Conservation (phyloP, 2,329 filamentous ascomycete species). For the Monosporascus sp. region DNA sequence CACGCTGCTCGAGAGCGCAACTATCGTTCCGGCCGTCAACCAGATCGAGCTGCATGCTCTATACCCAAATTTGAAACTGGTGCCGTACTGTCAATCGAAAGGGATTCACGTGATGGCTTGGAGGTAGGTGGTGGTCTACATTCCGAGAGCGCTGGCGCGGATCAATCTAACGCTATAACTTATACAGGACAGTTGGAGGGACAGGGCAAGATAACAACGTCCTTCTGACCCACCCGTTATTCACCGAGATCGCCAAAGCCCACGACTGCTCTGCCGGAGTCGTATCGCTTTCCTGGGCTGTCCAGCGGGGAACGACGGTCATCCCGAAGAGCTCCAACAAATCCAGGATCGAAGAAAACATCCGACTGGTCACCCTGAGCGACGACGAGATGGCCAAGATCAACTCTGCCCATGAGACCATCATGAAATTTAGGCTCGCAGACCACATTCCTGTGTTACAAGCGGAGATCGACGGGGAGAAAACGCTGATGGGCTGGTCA, state of each 20-base stretch:
- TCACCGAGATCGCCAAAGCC: conserved; percentile 16
- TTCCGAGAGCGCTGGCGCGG: background rate
- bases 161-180: background rate
- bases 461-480: conserved; percentile 15
- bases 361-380: conserved; percentile 17
- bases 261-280: conserved; percentile 19
- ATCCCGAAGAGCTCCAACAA: conserved; percentile 19
- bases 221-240: conserved; percentile 17
- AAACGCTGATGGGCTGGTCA: conserved; percentile 17
- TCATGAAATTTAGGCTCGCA: conserved; percentile 13
- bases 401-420: conserved; percentile 18
- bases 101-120: conserved; percentile 27
- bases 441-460: conserved; percentile 10
- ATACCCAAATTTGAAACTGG: conserved; percentile 25
- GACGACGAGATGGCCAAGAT: conserved; percentile 21
- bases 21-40: conserved; percentile 25
- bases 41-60: conserved; percentile 29
- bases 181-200: conserved; percentile 5
- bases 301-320: conserved; percentile 18
- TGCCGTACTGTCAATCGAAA: conserved; percentile 24
- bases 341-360: conserved; percentile 19
- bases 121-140: conserved; percentile 12
- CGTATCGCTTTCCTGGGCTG: conserved; percentile 20
- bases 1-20: conserved; percentile 16
- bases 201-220: conserved; percentile 2